These are phyloP conservation scores for Sporothrix pseudoabietina DNA, from an alignment of 2,329 filamentous ascomycete genomes.

Conservation along the genomic window DNA sequence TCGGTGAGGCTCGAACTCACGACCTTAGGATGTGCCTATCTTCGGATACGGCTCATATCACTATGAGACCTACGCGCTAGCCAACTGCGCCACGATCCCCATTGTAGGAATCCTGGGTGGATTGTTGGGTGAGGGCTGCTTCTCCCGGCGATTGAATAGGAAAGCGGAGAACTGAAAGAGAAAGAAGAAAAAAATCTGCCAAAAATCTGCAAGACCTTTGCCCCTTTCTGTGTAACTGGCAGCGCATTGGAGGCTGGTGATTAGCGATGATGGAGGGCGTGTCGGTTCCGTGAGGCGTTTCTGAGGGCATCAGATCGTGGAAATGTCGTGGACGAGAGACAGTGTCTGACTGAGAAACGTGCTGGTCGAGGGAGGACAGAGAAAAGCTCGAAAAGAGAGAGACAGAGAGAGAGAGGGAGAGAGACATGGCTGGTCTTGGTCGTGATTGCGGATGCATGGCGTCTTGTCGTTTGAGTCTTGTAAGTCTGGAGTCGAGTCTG, in stretches of 20 bases:
- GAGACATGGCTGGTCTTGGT: neutral
- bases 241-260: neutral
- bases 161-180: neutral
- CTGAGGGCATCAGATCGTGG: neutral
- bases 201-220: constrained; percentile 18
- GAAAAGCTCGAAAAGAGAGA: neutral
- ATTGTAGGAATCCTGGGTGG: neutral
- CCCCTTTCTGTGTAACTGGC: constrained; percentile 12
- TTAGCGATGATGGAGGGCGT: neutral
- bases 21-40: constrained; percentile 34
- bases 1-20: constrained; percentile 36
- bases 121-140: neutral
- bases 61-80: constrained; percentile 28
- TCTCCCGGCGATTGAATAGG: neutral
- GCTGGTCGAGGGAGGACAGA: neutral
- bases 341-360: constrained; percentile 1
- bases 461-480: neutral
- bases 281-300: neutral
- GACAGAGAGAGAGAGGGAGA: neutral
- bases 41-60: constrained; percentile 22
- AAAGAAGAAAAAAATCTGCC: neutral
- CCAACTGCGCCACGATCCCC: constrained; percentile 28
- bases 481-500: neutral
- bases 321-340: constrained; percentile 11
- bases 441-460: neutral